Conservation (phyloP, 805 yeast species). For the Candida lessepsii region DNA sequence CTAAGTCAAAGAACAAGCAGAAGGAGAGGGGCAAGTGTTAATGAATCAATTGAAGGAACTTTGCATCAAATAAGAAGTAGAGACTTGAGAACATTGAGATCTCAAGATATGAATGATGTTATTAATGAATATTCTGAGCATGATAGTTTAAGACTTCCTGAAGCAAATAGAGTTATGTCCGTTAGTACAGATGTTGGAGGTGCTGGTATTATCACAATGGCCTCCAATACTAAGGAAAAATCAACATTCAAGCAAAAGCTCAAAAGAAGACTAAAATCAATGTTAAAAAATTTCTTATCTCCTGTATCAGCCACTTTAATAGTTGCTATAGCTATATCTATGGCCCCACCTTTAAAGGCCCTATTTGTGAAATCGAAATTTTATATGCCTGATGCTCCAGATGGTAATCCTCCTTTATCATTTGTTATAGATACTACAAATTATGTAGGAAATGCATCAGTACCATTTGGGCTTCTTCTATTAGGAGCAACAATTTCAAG, state of each 20-base stretch:
- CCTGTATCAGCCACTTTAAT: constrained; percentile 77
- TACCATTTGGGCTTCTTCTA: constrained; percentile 79
- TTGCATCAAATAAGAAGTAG: constrained; percentile 11
- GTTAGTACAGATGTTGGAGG: constrained; percentile 24
- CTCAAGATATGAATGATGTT: constrained; percentile 38
- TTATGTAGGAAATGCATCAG: constrained; percentile 83
- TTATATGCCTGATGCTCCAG: constrained; percentile 76
- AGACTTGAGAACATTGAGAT: constrained; percentile 13
- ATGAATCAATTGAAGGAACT: background rate
- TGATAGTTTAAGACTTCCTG: constrained; percentile 27
- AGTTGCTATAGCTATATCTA: constrained; percentile 60
- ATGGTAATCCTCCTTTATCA: constrained; percentile 75
- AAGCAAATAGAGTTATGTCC: constrained; percentile 18
- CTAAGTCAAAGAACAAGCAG: constrained; percentile 3
- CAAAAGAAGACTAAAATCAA: constrained; percentile 7
- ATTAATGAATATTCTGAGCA: constrained; percentile 48
- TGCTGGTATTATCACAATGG: constrained; percentile 7
- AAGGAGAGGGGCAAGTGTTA: constrained; percentile 5
- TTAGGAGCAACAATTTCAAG: constrained; percentile 89
- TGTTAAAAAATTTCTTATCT: constrained; percentile 53
- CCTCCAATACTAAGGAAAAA: constrained; percentile 1
- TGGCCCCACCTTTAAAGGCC: constrained; percentile 86
- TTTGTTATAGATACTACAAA: constrained; percentile 78
- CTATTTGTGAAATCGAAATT: constrained; percentile 34
- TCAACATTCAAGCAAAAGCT: constrained; percentile 8